These are phyloP conservation scores for Phialophora tarda DNA, from an alignment of 2,329 filamentous ascomycete species.

Conservation along the genomic window DNA sequence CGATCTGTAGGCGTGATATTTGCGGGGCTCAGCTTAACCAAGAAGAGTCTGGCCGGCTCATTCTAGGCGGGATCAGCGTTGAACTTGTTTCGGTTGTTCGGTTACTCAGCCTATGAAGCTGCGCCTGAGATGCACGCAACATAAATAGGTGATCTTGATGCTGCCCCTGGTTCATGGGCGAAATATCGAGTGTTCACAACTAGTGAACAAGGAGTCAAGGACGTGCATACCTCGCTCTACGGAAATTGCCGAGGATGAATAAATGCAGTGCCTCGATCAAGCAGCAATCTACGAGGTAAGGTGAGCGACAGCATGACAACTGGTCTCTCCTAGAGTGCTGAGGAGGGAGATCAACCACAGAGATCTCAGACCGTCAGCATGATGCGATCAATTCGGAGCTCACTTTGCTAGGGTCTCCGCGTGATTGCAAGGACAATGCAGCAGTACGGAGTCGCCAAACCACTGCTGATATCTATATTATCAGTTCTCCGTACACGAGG, in stretches of 20 bases:
- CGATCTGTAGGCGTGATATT: conserved; percentile 25
- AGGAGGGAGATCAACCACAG: conserved; percentile 9
- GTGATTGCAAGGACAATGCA: conserved; percentile 17
- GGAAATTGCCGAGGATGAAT: neutral
- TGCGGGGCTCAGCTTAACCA: conserved; percentile 24
- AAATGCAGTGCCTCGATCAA: neutral
- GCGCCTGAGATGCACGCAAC: conserved; percentile 2
- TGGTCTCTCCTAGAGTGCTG: conserved; percentile 9
- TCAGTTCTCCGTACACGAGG: neutral
- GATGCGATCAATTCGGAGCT: conserved; percentile 2
- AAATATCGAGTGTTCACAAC: neutral
- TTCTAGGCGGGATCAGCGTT: conserved; percentile 25
- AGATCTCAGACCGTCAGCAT: conserved; percentile 6
- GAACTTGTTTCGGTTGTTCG: conserved; percentile 27
- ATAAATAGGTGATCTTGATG: neutral
- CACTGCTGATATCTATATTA: conserved; percentile 12
- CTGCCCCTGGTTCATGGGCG: neutral
- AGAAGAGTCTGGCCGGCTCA: conserved; percentile 9
- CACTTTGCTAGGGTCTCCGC: conserved; percentile 9
- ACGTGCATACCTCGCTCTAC: neutral
- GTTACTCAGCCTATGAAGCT: conserved; percentile 15
- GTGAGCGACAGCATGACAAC: conserved; percentile 11
- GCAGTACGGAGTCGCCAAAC: conserved; percentile 6
- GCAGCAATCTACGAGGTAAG: neutral
- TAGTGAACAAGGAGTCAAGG: neutral